Evolutionary conservation across 139 green algal genomes (phyloP), one percentile per base, ranked within the genome.

Genomic region (Volvox africanus): DNA sequence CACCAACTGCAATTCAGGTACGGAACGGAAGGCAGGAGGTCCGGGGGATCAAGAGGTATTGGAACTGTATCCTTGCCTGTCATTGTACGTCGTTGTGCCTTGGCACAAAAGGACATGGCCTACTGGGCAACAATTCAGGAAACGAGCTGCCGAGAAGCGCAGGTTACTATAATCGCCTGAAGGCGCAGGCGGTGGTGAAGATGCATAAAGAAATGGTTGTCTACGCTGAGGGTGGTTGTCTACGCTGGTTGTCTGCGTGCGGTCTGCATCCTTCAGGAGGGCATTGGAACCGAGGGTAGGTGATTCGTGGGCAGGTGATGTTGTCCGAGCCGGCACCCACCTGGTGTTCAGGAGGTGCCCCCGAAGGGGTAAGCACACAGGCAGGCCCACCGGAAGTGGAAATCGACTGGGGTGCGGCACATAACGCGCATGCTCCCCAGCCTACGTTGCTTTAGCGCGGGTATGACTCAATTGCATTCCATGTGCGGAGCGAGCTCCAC

Each of bases 381-480:
- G 67, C 36, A 35, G 67, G 24, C 65, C 83, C 83, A 65, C 83
- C 0, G 20, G 26, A 20, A 2, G 82, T 65, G 83, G 83, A 65
- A 68, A 28, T 68, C 69, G 69, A 68, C 85, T 21, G 16, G 44
- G 44, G 32, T 22, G 20, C 12, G 69, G 44, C 44, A 37, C 84
- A 88, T 89, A 82, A 90, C 86, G 86, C 86, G 86, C 71, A 55
- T 18, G 14, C 13, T 32, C 19, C 86, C 55, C 30, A 6, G 73
- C 86, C 75, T 65, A 19, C 86, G 28, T 90, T 50, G 26, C 73
- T 90, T 71, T 90, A 65, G 86, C 86, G 86, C 86, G 75, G 86
- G 73, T 84, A 90, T 90, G 86, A 90, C 86, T 90, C 86, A 85
- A 85, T 85, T 33, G 24, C 75, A 84, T 85, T 90, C 86, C 86